phyloP scores from a whole-genome alignment of 768 basidiomycete genomes.

The Termitomyces heimii region DNA sequence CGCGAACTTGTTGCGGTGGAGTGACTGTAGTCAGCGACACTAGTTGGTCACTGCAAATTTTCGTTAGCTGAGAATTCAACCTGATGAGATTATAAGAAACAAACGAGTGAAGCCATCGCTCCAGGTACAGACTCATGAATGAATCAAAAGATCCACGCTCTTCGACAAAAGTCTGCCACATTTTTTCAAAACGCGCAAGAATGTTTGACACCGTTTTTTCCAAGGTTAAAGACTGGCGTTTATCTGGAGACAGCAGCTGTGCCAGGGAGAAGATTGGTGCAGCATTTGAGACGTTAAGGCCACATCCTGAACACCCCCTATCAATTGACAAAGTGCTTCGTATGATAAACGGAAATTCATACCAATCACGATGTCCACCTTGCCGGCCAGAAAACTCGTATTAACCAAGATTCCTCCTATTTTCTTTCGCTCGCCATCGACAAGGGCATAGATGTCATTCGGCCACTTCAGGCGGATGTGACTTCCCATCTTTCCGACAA shows the following conservation, averaged over 20 bases:
- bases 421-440: slow-evolving; percentile 57
- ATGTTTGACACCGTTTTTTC: slow-evolving; percentile 75
- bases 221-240: slow-evolving; percentile 41
- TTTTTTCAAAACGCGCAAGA: slow-evolving; percentile 66
- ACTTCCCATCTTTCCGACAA: slow-evolving; percentile 48
- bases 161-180: slow-evolving; percentile 72
- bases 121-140: slow-evolving; percentile 75
- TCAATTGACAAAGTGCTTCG: not conserved
- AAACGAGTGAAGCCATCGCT: slow-evolving; percentile 89
- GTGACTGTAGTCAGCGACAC: slow-evolving; percentile 76
- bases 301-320: slow-evolving; percentile 56
- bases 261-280: slow-evolving; percentile 79
- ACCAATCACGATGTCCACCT: slow-evolving; percentile 58
- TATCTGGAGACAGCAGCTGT: slow-evolving; percentile 47
- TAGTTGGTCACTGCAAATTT: slow-evolving; percentile 59
- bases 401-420: slow-evolving; percentile 91
- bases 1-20: slow-evolving; percentile 67
- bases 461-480: slow-evolving; percentile 90
- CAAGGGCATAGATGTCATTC: slow-evolving; percentile 85
- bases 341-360: not conserved
- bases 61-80: not conserved
- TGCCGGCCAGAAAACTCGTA: slow-evolving; percentile 69
- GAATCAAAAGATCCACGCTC: slow-evolving; percentile 68
- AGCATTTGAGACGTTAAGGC: slow-evolving; percentile 79
- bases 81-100: slow-evolving; percentile 26